phyloP scores from a whole-genome alignment of 495 filamentous ascomycete species.

The Neurospora tetraspora region DNA sequence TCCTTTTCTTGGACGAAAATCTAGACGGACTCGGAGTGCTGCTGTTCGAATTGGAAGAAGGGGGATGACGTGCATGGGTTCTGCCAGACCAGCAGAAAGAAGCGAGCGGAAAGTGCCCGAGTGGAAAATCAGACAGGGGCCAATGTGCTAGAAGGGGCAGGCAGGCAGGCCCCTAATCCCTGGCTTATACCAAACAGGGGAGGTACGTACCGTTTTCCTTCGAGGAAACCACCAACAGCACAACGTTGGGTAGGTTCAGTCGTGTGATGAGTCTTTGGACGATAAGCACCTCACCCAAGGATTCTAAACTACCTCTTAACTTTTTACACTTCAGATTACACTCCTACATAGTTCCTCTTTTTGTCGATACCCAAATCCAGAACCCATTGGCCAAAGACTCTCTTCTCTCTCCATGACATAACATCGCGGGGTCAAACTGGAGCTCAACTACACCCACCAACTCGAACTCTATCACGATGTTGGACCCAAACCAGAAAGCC shows the following conservation, averaged over 20 bases:
- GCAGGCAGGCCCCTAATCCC: background rate
- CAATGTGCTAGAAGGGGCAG: background rate
- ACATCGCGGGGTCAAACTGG: background rate
- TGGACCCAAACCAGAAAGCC: slow-evolving; percentile 26
- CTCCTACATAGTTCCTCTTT: background rate
- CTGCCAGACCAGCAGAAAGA: background rate
- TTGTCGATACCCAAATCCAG: background rate
- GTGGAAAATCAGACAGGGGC: background rate
- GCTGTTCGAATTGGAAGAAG: background rate
- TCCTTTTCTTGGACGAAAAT: background rate
- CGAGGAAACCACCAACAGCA: background rate
- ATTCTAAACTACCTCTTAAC: background rate
- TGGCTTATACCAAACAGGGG: background rate
- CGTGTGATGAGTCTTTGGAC: background rate
- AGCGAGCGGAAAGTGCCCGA: background rate
- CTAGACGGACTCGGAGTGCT: background rate
- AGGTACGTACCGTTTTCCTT: background rate
- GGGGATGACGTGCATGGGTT: slow-evolving; percentile 2
- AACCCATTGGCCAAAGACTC: background rate
- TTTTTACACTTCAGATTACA: background rate
- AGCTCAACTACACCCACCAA: background rate
- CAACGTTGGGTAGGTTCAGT: background rate
- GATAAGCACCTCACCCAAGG: background rate
- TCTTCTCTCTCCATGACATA: background rate
- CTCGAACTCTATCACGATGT: background rate